These are phyloP conservation scores for Kuraishia ogatae DNA, from an alignment of 805 yeast genomes.

Conservation along the genomic window DNA sequence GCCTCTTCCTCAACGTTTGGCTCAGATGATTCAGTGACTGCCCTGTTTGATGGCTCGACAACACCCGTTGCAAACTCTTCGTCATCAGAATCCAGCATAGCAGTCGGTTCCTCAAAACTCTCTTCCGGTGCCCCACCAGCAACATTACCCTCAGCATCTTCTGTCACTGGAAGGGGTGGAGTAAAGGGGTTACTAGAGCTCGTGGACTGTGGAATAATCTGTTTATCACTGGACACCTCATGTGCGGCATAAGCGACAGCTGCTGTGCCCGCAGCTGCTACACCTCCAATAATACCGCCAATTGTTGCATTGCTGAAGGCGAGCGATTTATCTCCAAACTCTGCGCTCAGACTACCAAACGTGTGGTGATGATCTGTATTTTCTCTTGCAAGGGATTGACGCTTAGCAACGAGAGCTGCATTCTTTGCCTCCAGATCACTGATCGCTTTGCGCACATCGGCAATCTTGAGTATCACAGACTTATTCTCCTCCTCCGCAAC, in stretches of 20 bases:
- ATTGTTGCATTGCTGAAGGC: slow-evolving; percentile 16
- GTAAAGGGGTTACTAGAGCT: slow-evolving; percentile 1
- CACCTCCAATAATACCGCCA: slow-evolving; percentile 9
- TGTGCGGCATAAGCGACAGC: slow-evolving; percentile 2
- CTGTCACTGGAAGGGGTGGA: neutral
- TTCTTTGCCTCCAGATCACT: slow-evolving; percentile 18
- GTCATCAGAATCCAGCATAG: neutral
- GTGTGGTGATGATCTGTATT: slow-evolving; percentile 29
- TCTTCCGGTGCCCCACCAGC: slow-evolving; percentile 6
- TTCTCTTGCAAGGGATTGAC: slow-evolving; percentile 25
- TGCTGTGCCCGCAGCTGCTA: slow-evolving; percentile 5
- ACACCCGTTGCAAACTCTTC: neutral
- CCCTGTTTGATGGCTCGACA: neutral
- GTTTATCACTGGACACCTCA: neutral
- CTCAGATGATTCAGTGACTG: neutral
- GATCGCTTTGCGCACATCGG: slow-evolving; percentile 15
- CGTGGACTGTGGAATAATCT: neutral
- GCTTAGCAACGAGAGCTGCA: slow-evolving; percentile 11
- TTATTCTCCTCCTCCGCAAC: slow-evolving; percentile 44
- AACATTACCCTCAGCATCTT: slow-evolving; percentile 12
- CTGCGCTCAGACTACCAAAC: slow-evolving; percentile 21
- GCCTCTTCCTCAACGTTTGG: neutral
- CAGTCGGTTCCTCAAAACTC: neutral
- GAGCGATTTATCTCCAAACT: slow-evolving; percentile 22
- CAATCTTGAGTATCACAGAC: slow-evolving; percentile 20